Conservation (phyloP, 768 basidiomycete genomes). For the Phallus indusiatus region DNA sequence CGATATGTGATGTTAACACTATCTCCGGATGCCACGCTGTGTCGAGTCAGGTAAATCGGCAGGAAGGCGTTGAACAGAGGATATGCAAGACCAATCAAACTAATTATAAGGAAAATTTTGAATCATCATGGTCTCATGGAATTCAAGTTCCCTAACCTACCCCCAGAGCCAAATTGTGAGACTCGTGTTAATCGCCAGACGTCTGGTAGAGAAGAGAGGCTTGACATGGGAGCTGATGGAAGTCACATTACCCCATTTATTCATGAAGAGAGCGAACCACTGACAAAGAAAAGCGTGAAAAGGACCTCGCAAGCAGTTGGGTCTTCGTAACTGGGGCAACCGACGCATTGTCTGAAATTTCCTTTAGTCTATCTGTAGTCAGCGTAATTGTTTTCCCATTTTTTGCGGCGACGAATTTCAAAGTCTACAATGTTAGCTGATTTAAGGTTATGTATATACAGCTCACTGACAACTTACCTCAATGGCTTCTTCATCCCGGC, state of each 20-base stretch:
- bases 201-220: constrained; percentile 38
- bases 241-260: not conserved
- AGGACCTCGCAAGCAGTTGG: constrained; percentile 24
- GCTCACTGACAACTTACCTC: constrained; percentile 20
- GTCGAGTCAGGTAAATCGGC: constrained; percentile 32
- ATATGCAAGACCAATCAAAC: constrained; percentile 42
- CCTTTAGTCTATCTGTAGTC: constrained; percentile 34
- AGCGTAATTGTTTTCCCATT: constrained; percentile 39
- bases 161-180: constrained; percentile 46
- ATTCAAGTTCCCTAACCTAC: constrained; percentile 18
- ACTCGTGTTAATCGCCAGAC: constrained; percentile 35
- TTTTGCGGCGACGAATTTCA: constrained; percentile 37
- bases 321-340: constrained; percentile 15
- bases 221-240: constrained; percentile 34
- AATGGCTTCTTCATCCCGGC: constrained; percentile 48
- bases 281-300: constrained; percentile 33
- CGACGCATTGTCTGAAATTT: constrained; percentile 18
- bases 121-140: not conserved
- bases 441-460: not conserved
- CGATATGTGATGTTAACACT: constrained; percentile 29
- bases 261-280: constrained; percentile 10
- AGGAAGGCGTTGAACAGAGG: constrained; percentile 46
- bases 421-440: constrained; percentile 24
- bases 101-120: constrained; percentile 18
- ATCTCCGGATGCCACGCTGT: constrained; percentile 16